These are phyloP conservation scores for Selaginella tamariscina DNA, from an alignment of 75 land plant species.

Conservation along the genomic window DNA sequence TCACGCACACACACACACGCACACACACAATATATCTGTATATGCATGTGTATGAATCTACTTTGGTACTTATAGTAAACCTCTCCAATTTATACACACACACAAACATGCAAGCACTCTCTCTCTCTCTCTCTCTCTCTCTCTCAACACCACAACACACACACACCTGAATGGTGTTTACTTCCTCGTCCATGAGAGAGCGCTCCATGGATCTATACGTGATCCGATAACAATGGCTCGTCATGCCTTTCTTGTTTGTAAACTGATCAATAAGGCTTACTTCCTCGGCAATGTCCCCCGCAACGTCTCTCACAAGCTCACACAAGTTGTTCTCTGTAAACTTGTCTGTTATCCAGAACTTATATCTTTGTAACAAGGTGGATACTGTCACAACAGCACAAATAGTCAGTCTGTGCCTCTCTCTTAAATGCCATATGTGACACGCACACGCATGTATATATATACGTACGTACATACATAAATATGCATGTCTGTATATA, in stretches of 20 bases:
- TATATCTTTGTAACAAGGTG: slow-evolving; percentile 95
- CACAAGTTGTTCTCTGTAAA: slow-evolving; percentile 95
- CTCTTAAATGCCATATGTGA: too few species aligned
- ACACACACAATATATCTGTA: too few species aligned
- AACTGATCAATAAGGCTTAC: slow-evolving; percentile 72
- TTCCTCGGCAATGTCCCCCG: slow-evolving; percentile 95
- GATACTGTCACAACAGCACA: slow-evolving; percentile 16
- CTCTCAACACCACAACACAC: not conserved
- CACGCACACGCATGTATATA: too few species aligned
- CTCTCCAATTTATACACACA: too few species aligned
- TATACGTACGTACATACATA: too few species aligned
- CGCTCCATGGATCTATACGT: slow-evolving; percentile 94
- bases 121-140: slow-evolving; percentile 14
- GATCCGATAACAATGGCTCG: slow-evolving; percentile 89
- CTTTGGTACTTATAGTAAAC: too few species aligned
- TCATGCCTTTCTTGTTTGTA: slow-evolving; percentile 87
- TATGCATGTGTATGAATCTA: too few species aligned
- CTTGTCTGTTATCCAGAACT: slow-evolving; percentile 92
- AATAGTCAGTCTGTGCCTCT: too few species aligned
- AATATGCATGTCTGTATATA: not conserved
- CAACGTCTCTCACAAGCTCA: slow-evolving; percentile 90
- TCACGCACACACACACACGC: too few species aligned
- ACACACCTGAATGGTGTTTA: slow-evolving; percentile 68
- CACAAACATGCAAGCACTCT: too few species aligned
- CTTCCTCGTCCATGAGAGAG: slow-evolving; percentile 93